Percentiles rank a stretch among this genome's conserved stretches.
These are phyloP conservation scores for Perkinsus chesapeaki DNA, from an alignment of 169 alveolate species.

Conservation along the genomic window DNA sequence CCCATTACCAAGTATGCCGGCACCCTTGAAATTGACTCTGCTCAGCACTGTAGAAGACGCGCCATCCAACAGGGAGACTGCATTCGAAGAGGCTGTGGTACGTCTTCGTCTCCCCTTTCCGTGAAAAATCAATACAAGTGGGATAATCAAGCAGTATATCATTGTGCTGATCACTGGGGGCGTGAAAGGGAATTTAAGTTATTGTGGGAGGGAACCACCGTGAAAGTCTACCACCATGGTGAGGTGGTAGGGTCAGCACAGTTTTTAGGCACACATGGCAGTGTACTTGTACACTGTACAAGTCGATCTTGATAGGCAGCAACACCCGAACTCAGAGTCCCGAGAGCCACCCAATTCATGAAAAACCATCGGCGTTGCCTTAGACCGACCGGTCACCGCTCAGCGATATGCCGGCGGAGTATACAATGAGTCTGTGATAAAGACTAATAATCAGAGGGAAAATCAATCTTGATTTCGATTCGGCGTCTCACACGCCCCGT, in stretches of 20 bases:
- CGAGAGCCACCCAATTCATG: no score
- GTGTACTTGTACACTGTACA: not conserved
- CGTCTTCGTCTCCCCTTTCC: conserved; percentile 1
- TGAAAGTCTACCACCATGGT: not conserved
- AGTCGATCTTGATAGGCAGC: not conserved
- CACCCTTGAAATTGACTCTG: not conserved
- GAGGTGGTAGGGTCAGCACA: not conserved
- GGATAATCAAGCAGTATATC: not conserved
- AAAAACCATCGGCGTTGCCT: no score
- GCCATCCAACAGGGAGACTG: not conserved
- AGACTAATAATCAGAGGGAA: no score
- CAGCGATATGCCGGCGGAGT: no score
- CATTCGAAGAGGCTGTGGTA: not conserved
- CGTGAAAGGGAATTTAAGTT: not conserved
- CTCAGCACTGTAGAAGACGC: not conserved
- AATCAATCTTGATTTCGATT: no score
- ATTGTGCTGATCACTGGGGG: not conserved
- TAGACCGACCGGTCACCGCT: no score
- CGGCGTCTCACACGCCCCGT: no score
- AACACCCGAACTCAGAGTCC: not conserved
- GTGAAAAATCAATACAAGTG: not conserved
- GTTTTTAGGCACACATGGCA: not conserved
- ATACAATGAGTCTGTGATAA: no score
- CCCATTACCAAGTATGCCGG: no score
- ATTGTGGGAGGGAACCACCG: not conserved